A percentile compares a stretch with the other conserved stretches of the same genome.
phyloP scores from a whole-genome alignment of 225 moss, liverwort and hornwort genomes.

The Pleurozium schreberi region DNA sequence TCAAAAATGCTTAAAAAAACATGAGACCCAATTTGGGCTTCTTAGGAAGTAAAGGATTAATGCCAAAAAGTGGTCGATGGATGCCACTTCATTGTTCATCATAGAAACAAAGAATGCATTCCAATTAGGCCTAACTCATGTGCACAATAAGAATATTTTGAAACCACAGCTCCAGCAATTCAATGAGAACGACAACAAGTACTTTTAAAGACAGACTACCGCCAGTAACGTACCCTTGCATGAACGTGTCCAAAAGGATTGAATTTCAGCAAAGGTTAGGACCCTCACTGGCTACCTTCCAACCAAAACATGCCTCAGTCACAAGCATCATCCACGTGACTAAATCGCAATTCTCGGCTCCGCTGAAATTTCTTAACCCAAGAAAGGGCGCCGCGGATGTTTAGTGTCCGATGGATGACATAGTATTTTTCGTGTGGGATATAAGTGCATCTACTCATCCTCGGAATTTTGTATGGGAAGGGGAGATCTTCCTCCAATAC shows the following conservation, averaged over 20 bases:
- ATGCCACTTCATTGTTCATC: not conserved
- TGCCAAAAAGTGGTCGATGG: too few relatives aligned
- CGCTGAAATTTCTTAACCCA: rapidly evolving
- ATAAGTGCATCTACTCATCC: too few relatives aligned
- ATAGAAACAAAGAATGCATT: not conserved
- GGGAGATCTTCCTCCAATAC: too few relatives aligned
- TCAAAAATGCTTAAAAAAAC: too few relatives aligned
- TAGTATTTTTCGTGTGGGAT: too few relatives aligned
- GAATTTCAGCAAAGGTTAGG: not conserved
- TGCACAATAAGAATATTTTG: not conserved
- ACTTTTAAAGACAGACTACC: too few relatives aligned
- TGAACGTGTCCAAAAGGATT: not conserved
- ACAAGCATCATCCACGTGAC: not conserved
- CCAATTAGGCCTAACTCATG: not conserved
- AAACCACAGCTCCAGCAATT: not conserved
- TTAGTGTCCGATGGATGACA: too few relatives aligned
- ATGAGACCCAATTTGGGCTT: too few relatives aligned
- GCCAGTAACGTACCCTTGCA: rapidly evolving
- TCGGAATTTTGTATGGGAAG: too few relatives aligned
- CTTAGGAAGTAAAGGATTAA: too few relatives aligned
- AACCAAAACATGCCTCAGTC: not conserved
- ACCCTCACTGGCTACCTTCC: not conserved
- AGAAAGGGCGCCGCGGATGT: too few relatives aligned
- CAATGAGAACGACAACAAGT: rapidly evolving
- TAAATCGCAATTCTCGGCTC: not conserved